Base-by-base conservation (phyloP, 257 asterid species). In the Gardenia jasminoides region DNA sequence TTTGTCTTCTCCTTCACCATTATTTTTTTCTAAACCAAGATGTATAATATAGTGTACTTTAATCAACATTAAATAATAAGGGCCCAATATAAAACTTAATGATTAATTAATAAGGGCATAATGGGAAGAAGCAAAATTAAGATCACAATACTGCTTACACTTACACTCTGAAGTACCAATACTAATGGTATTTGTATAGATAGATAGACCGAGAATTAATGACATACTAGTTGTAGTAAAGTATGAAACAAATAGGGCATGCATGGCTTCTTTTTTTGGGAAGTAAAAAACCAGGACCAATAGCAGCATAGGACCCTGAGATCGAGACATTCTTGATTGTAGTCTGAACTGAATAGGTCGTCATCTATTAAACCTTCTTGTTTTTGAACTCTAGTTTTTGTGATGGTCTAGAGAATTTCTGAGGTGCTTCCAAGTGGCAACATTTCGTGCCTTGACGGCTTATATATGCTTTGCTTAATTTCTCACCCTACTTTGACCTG, bases 361-460 rank as follows among this genome's bases (percentile, higher is more conserved):
- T 79, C 16, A 67, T 71, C n/a, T 31, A 2, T 69, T 47, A 70
- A 64, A 61, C 47, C n/a, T 17, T 33, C 20, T 16, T 75, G 26
- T 64, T 62, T 77, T 26, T 54, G 64, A 46, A 78, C 2, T 19
- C 33, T 81, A 78, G 81, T 70, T 30, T 83, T 81, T 86, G 88
- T 46, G 86, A 79, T 78, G 71, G 67, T 81, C 48, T 78, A 44
- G 75, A 22, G 17, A 81, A 67, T 58, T 79, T 52, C 81, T 83
- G 67, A 31, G 56, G 58, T 78, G 79, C 88, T 89, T 87, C 97
- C 95, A 90, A 78, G 86, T 92, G 94, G 93, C 95, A 87, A 26
- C 50, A 39, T 62, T 54, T 48, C 67, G 80, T 80, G 82, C 84
- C 70, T 71, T 82, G 73, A 47, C 79, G 47, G 75, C 52, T 67